Evolutionary conservation across 805 yeast genomes (phyloP).

Genomic region (Kuraishia molischiana): DNA sequence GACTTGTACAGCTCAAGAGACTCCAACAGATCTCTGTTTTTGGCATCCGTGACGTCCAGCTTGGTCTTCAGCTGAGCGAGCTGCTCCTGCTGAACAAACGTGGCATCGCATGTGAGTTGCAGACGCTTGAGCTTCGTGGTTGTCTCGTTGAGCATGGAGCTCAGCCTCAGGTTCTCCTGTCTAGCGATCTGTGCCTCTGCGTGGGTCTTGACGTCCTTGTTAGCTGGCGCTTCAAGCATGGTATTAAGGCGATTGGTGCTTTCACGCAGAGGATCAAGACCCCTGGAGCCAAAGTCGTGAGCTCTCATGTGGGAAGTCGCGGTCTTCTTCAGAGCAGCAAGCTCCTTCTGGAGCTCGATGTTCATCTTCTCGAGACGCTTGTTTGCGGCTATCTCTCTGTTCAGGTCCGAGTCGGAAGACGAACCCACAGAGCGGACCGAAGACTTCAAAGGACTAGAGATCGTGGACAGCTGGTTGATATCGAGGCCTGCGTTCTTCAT

Average conservation of each 20-base stretch:
- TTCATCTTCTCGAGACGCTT: slow-evolving; percentile 14
- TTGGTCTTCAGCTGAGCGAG: slow-evolving; percentile 40
- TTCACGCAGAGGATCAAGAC: not conserved
- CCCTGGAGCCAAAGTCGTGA: not conserved
- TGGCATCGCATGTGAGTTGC: slow-evolving; percentile 15
- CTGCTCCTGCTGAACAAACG: slow-evolving; percentile 23
- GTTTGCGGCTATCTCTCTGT: not conserved
- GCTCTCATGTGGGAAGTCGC: not conserved
- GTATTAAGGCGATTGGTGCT: not conserved
- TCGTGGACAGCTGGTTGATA: not conserved
- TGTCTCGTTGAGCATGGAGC: slow-evolving; percentile 22
- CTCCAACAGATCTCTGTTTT: slow-evolving; percentile 43
- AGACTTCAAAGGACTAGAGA: not conserved
- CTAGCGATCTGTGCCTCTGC: slow-evolving; percentile 30
- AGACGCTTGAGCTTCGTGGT: slow-evolving; percentile 22
- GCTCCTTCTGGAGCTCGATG: slow-evolving; percentile 23
- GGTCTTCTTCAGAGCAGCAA: slow-evolving; percentile 8
- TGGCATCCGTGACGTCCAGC: slow-evolving; percentile 44
- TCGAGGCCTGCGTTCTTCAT: slow-evolving; percentile 21
- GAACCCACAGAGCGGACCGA: no score
- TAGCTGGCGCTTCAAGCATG: slow-evolving; percentile 23
- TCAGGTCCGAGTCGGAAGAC: not conserved
- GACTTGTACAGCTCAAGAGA: slow-evolving; percentile 53
- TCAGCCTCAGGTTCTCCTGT: slow-evolving; percentile 23
- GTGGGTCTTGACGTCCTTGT: slow-evolving; percentile 27